Evolutionary conservation across 2,329 filamentous ascomycete species (phyloP), one percentile per base, ranked within the genome.

Genomic region (Elsinoe batatas): DNA sequence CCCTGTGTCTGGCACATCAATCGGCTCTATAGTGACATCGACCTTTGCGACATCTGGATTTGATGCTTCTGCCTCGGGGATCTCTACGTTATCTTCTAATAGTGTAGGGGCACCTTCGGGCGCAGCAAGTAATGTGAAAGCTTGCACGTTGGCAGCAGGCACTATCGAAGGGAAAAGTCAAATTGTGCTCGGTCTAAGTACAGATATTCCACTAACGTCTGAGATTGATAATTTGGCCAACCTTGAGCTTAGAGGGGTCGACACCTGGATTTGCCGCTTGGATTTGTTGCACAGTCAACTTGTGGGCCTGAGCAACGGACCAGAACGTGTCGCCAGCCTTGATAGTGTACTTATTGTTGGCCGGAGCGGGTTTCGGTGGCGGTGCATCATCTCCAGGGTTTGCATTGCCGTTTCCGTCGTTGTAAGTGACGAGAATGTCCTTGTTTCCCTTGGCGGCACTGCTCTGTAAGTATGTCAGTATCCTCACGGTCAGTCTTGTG

Each of bases 371-470:
- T 12, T 30, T 33, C 3, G 38, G 22, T 51, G 57, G 4, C 12
- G 17, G 22, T 17, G 36, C 15, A 15, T 32, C 20, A 26, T 42
- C 49, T 22, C 36, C 46, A n/a, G 55, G 55, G 26, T 49, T 51
- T 5, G 55, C 55, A 32, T 64, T 62, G n/a, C 68, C 44, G 15
- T 49, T 49, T 11, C 44, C 65, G 60, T 71, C 68, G 56, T 64
- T 70, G 58, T 71, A 71, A 37, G 64, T 62, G 40, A 72, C 66
- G n/a, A 71, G 58, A 44, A 71, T 68, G 54, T 72, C 69, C 58
- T 71, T 71, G 59, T 66, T 68, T 10, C 70, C 70, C 3, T 69
- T 62, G n/a, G 67, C 69, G 3, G 69, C 68, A 2, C 64, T 64
- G 58, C 68, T 70, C 61, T 62, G 42, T 15, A n/a, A 36, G 44